Base-by-base conservation (phyloP, 2,329 filamentous ascomycete genomes). In the Pseudopyricularia cyperi region DNA sequence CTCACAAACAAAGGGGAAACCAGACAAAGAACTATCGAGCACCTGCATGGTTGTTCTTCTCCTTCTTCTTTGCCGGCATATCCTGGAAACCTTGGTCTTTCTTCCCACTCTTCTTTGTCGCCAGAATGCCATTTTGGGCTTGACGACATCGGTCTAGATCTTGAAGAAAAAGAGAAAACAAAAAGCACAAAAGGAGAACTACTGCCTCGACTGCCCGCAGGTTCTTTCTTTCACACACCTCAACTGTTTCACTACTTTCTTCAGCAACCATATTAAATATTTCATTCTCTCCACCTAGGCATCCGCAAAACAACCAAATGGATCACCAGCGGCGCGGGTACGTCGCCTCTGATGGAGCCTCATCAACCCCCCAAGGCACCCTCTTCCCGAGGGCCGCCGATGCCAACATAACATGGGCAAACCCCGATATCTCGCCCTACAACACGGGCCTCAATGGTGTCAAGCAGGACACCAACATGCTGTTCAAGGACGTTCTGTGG, bases 401-500 rank as follows among this genome's bases (percentile, higher is more conserved):
- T 1, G 5, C 39, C 6, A 44, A 44, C 22, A 26, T 26, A 19
- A 44, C 39, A 44, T 44, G 39, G 48, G 62, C 71, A 22, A 69
- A 66, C 42, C 68, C 71, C 19, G 77, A 75, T 19, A 76, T 82
- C 54, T 71, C 74, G 14, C 74, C 76, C 17, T 84, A 73, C 62
- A 70, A 74, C 58, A 74, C 72, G 32, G 71, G 69, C 47, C 71
- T 84, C 55, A 76, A 74, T 58, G 80, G 80, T 52, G 80, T 84
- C 56, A 76, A 81, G 58, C 79, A 82, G 61, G 57, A 66, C 2
- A 67, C 74, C 57, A 82, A 84, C 62, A 63, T 78, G 57, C 58
- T 78, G 12, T 79, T 82, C 60, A 75, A 71, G 59, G 70, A 82
- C 56, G 64, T 71, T 37, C 60, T 83, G 12, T 83, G 79, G 79